Evolutionary conservation across 192 early-diverging fungal genomes (phyloP).

Genomic region (Pilobolus umbonatus): DNA sequence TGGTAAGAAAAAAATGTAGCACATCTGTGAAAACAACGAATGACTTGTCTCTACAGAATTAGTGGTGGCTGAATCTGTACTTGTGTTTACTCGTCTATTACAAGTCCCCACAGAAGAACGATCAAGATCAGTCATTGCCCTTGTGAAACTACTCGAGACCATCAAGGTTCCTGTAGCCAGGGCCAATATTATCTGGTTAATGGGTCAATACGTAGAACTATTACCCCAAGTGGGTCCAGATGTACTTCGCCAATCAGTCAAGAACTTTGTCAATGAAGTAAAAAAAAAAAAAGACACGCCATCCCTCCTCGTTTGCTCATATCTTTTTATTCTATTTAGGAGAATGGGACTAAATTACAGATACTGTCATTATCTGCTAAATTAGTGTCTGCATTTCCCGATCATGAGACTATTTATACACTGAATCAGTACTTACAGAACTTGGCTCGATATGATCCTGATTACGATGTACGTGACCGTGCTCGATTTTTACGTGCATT

Average conservation of each 20-base stretch:
- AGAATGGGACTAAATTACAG: constrained; percentile 72
- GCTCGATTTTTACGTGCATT: constrained; percentile 64
- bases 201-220: constrained; percentile 70
- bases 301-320: not conserved
- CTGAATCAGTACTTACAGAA: constrained; percentile 76
- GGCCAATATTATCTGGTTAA: constrained; percentile 82
- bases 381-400: constrained; percentile 47
- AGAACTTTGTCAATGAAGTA: constrained; percentile 50
- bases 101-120: constrained; percentile 48
- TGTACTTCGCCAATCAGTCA: constrained; percentile 71
- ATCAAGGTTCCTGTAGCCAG: constrained; percentile 71
- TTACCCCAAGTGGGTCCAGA: constrained; percentile 72
- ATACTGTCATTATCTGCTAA: constrained; percentile 78
- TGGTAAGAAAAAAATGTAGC: constrained; percentile 38
- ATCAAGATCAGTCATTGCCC: constrained; percentile 43
- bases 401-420: constrained; percentile 35
- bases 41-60: constrained; percentile 41
- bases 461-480: constrained; percentile 88
- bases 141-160: constrained; percentile 57
- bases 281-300: not conserved
- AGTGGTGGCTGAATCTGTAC: constrained; percentile 70
- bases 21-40: not conserved
- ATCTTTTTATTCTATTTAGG: constrained; percentile 32
- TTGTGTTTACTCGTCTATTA: constrained; percentile 69
- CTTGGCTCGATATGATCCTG: constrained; percentile 83